These are phyloP conservation scores for Leccinum truebloodii DNA, from an alignment of 768 basidiomycete species.

Conservation along the genomic window DNA sequence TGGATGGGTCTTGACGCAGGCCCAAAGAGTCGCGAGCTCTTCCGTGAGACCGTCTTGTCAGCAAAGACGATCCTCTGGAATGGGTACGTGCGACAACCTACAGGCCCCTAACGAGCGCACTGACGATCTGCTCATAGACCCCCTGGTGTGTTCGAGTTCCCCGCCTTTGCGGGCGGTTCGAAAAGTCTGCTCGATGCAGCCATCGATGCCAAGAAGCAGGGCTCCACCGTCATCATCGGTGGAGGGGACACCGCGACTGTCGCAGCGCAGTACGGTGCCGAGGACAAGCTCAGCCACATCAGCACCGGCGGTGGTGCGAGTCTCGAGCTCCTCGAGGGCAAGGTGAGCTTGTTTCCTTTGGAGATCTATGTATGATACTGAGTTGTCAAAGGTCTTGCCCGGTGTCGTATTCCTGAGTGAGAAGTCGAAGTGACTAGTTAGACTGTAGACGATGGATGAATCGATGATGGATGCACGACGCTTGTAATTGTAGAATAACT, in stretches of 20 bases:
- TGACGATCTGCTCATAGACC: slow-evolving; percentile 54
- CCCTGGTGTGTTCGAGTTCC: slow-evolving; percentile 97
- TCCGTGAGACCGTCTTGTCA: slow-evolving; percentile 75
- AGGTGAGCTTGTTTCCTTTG: slow-evolving; percentile 52
- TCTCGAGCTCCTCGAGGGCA: slow-evolving; percentile 96
- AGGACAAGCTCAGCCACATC: slow-evolving; percentile 92
- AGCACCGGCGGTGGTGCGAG: slow-evolving; percentile 94
- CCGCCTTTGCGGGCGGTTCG: slow-evolving; percentile 86
- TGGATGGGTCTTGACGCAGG: slow-evolving; percentile 98
- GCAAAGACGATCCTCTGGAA: slow-evolving; percentile 98
- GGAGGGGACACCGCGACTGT: slow-evolving; percentile 97
- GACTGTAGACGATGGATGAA: slow-evolving; percentile 15
- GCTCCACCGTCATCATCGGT: slow-evolving; percentile 92
- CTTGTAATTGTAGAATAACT: slow-evolving; percentile 22
- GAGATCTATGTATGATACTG: slow-evolving; percentile 14
- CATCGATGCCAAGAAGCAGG: slow-evolving; percentile 82
- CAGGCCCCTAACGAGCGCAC: not conserved
- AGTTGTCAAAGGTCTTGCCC: slow-evolving; percentile 63
- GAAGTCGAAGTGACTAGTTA: slow-evolving; percentile 44
- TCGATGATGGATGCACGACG: not conserved
- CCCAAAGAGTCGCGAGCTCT: slow-evolving; percentile 78
- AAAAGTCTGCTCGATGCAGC: slow-evolving; percentile 80
- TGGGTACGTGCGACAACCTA: slow-evolving; percentile 51
- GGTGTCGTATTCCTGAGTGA: slow-evolving; percentile 91
- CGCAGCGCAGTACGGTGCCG: slow-evolving; percentile 80